phyloP scores from a whole-genome alignment of 306 rosid genomes.

The Medicago ruthenica region DNA sequence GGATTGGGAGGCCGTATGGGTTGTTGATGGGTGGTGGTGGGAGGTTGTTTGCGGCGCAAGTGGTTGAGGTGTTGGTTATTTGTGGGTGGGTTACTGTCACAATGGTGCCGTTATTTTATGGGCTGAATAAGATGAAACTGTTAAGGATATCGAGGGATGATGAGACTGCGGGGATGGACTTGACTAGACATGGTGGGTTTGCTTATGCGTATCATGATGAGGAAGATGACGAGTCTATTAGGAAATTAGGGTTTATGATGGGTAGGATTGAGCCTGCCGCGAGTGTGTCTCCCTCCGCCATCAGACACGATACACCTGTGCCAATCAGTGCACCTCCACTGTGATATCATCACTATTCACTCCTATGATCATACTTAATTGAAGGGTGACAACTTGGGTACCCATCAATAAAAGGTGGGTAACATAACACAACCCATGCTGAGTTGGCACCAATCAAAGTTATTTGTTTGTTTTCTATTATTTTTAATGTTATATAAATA shows the following conservation, averaged over 20 bases:
- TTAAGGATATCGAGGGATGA: constrained; percentile 64
- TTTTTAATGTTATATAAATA: too few relatives aligned
- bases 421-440: too few relatives aligned
- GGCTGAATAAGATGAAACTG: constrained; percentile 56
- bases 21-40: constrained; percentile 78
- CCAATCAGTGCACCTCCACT: background rate
- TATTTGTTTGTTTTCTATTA: too few relatives aligned
- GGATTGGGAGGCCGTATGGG: constrained; percentile 60
- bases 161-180: constrained; percentile 77
- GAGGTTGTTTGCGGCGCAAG: constrained; percentile 65
- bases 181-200: constrained; percentile 82
- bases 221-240: constrained; percentile 18
- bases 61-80: constrained; percentile 59
- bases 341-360: background rate
- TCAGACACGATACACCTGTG: background rate
- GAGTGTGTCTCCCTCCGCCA: constrained; percentile 4
- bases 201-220: constrained; percentile 65
- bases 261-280: constrained; percentile 35
- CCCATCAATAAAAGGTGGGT: too few relatives aligned
- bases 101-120: constrained; percentile 74
- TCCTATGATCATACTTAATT: too few relatives aligned
- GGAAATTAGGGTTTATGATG: constrained; percentile 33
- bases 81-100: constrained; percentile 76
- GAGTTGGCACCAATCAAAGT: too few relatives aligned
- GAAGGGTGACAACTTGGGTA: too few relatives aligned